These are phyloP conservation scores for Kappamyces sp. DNA, from an alignment of 192 early-diverging fungal species.

Conservation along the genomic window DNA sequence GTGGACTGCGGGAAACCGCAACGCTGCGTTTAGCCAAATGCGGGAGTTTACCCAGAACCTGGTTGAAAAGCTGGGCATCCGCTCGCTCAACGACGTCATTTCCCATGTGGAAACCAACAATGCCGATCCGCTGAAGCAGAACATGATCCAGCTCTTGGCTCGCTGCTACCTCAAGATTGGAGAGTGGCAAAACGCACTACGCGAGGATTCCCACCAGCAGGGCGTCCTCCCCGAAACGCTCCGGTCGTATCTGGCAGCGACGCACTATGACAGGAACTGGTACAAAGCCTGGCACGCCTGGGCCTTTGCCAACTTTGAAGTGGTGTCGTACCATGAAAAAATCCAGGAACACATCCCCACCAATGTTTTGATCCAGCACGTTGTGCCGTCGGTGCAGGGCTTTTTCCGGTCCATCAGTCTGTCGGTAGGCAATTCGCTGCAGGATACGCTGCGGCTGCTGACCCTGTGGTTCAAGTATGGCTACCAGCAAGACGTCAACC, in stretches of 20 bases:
- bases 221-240: slow-evolving; percentile 65
- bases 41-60: slow-evolving; percentile 72
- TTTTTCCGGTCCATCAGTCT: slow-evolving; percentile 92
- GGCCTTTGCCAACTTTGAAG: slow-evolving; percentile 91
- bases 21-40: slow-evolving; percentile 68
- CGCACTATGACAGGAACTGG: slow-evolving; percentile 83
- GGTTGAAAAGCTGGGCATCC: slow-evolving; percentile 52
- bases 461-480: slow-evolving; percentile 97
- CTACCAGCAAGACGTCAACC: slow-evolving; percentile 75
- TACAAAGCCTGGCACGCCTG: slow-evolving; percentile 98
- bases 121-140: slow-evolving; percentile 29
- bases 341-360: slow-evolving; percentile 40
- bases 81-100: slow-evolving; percentile 46
- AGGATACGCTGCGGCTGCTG: slow-evolving; percentile 88
- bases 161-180: slow-evolving; percentile 88
- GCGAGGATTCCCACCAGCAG: slow-evolving; percentile 56
- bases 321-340: slow-evolving; percentile 69
- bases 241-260: slow-evolving; percentile 75
- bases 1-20: slow-evolving; percentile 67
- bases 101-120: slow-evolving; percentile 30
- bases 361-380: slow-evolving; percentile 51
- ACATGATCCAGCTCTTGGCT: slow-evolving; percentile 38
- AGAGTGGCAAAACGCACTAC: slow-evolving; percentile 75
- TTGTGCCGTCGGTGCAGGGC: slow-evolving; percentile 84
- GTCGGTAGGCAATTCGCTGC: slow-evolving; percentile 77